Evolutionary conservation across 2,329 filamentous ascomycete genomes (phyloP).

Genomic region (Aspergillus ustus): DNA sequence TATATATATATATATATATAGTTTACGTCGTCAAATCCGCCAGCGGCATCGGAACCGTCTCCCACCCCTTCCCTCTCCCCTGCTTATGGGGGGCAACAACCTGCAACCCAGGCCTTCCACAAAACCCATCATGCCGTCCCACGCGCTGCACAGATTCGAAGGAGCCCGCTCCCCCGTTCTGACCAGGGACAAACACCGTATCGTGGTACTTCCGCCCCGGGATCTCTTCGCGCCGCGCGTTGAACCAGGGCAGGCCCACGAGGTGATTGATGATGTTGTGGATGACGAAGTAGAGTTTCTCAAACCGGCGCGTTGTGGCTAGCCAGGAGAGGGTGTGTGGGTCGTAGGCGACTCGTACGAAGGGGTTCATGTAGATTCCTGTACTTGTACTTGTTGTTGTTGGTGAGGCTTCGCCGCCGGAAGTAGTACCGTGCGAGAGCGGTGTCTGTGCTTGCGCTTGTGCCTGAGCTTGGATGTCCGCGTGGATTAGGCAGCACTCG

Average conservation of each 20-base stretch:
- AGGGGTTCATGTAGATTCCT: slow-evolving; percentile 75
- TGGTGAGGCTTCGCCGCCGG: slow-evolving; percentile 26
- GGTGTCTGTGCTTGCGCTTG: too few relatives aligned
- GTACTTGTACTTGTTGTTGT: slow-evolving; percentile 49
- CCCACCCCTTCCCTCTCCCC: slow-evolving; percentile 51
- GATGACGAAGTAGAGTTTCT: slow-evolving; percentile 64
- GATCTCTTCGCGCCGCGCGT: slow-evolving; percentile 63
- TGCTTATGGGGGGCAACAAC: slow-evolving; percentile 47
- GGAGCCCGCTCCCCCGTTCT: slow-evolving; percentile 39
- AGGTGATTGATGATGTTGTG: slow-evolving; percentile 64
- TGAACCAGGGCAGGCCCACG: slow-evolving; percentile 61
- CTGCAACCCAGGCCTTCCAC: slow-evolving; percentile 48
- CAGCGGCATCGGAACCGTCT: slow-evolving; percentile 44
- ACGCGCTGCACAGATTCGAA: slow-evolving; percentile 44
- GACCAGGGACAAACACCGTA: slow-evolving; percentile 41
- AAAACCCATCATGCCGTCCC: slow-evolving; percentile 50
- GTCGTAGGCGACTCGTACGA: slow-evolving; percentile 73
- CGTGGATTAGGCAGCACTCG: slow-evolving; percentile 64
- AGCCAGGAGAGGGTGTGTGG: slow-evolving; percentile 62
- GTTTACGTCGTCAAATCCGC: too few relatives aligned
- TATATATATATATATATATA: too few relatives aligned
- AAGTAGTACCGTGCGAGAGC: too few relatives aligned
- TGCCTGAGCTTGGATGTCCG: slow-evolving; percentile 54
- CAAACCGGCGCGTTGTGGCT: slow-evolving; percentile 64
- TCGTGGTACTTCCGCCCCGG: slow-evolving; percentile 57